These are phyloP conservation scores for Thalassiosira delicatula DNA, from an alignment of 352 stramenopile genomes.

Conservation along the genomic window DNA sequence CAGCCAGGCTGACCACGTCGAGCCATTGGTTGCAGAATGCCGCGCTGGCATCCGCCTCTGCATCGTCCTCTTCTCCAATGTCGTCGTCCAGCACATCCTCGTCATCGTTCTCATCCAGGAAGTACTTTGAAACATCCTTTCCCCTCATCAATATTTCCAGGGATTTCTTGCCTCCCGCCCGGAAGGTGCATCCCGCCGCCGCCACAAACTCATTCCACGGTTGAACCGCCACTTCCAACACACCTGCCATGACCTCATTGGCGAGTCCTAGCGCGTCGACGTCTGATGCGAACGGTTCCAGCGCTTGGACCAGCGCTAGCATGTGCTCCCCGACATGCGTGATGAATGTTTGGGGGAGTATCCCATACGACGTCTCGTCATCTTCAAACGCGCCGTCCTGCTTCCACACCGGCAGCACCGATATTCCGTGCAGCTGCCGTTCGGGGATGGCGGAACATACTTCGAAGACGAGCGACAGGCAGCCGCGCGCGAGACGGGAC, in stretches of 20 bases:
- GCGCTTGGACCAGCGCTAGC: constrained; percentile 77
- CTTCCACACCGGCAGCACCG: constrained; percentile 72
- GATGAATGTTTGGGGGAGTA: constrained; percentile 80
- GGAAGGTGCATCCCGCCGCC: constrained; percentile 61
- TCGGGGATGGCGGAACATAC: constrained; percentile 77
- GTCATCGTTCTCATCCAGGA: constrained; percentile 48
- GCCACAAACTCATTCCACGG: constrained; percentile 78
- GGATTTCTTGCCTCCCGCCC: constrained; percentile 46
- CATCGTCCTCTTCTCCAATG: constrained; percentile 63
- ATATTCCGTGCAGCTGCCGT: constrained; percentile 69
- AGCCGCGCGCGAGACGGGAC: constrained; percentile 64
- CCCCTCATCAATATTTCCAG: constrained; percentile 69
- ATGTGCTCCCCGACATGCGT: constrained; percentile 83
- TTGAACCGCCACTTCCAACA: constrained; percentile 70
- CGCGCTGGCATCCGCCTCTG: constrained; percentile 39
- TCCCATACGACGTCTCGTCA: constrained; percentile 74
- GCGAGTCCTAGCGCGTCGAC: constrained; percentile 67
- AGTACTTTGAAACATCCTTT: constrained; percentile 61
- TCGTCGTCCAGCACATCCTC: constrained; percentile 33
- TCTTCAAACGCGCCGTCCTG: constrained; percentile 40
- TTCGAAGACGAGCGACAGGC: constrained; percentile 79
- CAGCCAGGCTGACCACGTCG: constrained; percentile 74
- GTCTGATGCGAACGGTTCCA: constrained; percentile 83
- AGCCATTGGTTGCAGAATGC: constrained; percentile 82
- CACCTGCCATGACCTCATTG: constrained; percentile 77